phyloP scores from a whole-genome alignment of 2,329 filamentous ascomycete genomes.

The Bertia moriformis region DNA sequence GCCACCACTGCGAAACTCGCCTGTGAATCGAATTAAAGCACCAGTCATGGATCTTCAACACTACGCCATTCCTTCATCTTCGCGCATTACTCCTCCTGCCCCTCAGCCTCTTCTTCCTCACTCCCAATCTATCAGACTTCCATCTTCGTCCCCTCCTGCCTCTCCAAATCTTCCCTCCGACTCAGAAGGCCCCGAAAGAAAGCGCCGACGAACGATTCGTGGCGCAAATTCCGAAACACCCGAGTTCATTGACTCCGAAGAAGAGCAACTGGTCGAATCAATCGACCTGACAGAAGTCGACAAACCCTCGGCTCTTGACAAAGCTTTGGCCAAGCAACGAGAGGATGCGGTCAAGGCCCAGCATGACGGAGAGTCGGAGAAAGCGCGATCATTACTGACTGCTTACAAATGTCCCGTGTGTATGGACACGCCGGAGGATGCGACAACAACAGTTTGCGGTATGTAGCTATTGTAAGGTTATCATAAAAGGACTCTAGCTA shows the following conservation, averaged over 20 bases:
- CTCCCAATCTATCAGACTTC: too few species aligned
- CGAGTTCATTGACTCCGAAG: too few species aligned
- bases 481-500: constrained; percentile 3
- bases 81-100: too few species aligned
- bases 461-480: constrained; percentile 13
- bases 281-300: constrained; percentile 32
- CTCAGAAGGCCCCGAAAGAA: neutral
- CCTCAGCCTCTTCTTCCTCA: too few species aligned
- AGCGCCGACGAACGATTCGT: neutral
- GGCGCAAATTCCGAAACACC: neutral
- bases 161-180: neutral
- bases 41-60: too few species aligned
- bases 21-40: too few species aligned
- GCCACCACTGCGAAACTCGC: too few species aligned
- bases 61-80: too few species aligned
- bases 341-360: constrained; percentile 31
- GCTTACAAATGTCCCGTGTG: constrained; percentile 46
- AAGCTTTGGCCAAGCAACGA: constrained; percentile 32
- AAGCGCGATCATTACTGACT: constrained; percentile 21
- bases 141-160: neutral
- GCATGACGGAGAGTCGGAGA: constrained; percentile 16
- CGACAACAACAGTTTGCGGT: constrained; percentile 46
- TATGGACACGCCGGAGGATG: constrained; percentile 43
- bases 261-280: constrained; percentile 11
- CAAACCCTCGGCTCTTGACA: constrained; percentile 20